Evolutionary conservation across 192 early-diverging fungal genomes (phyloP).

Genomic region (Mortierella alpina): DNA sequence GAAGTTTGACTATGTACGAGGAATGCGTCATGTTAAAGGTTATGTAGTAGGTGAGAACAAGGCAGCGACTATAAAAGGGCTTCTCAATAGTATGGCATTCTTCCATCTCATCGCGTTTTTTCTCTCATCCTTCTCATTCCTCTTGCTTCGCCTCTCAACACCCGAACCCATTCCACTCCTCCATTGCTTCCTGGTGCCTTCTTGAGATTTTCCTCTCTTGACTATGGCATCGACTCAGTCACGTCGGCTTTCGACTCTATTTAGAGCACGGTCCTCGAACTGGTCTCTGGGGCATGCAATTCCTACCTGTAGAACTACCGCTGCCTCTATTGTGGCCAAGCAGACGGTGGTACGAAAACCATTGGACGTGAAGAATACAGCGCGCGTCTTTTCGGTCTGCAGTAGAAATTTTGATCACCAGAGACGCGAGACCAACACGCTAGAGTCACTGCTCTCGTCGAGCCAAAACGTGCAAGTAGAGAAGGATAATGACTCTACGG

Average conservation of each 20-base stretch:
- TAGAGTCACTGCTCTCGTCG: slow-evolving; percentile 2
- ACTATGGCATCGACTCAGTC: slow-evolving; percentile 4
- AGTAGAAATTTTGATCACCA: not conserved
- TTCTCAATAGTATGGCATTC: not conserved
- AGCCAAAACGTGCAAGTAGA: not conserved
- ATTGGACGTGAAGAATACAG: too few relatives aligned
- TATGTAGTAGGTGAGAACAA: not conserved
- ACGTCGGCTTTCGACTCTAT: not conserved
- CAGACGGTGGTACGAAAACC: not conserved
- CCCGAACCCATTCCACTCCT: not conserved
- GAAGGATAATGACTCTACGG: not conserved
- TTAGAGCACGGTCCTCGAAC: too few relatives aligned
- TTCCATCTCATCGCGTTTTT: not conserved
- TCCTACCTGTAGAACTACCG: too few relatives aligned
- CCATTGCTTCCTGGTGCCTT: not conserved
- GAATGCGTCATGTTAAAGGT: too few relatives aligned
- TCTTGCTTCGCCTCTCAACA: not conserved
- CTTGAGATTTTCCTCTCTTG: not conserved
- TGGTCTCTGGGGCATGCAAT: too few relatives aligned
- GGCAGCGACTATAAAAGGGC: slow-evolving; percentile 3
- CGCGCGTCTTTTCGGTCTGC: too few relatives aligned
- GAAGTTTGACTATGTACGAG: too few relatives aligned
- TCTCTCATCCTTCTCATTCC: not conserved
- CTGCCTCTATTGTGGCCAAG: not conserved
- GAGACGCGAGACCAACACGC: not conserved